Evolutionary conservation across 495 filamentous ascomycete genomes (phyloP), one percentile per base, ranked within the genome.

Genomic region (Aspergillus ostianus): DNA sequence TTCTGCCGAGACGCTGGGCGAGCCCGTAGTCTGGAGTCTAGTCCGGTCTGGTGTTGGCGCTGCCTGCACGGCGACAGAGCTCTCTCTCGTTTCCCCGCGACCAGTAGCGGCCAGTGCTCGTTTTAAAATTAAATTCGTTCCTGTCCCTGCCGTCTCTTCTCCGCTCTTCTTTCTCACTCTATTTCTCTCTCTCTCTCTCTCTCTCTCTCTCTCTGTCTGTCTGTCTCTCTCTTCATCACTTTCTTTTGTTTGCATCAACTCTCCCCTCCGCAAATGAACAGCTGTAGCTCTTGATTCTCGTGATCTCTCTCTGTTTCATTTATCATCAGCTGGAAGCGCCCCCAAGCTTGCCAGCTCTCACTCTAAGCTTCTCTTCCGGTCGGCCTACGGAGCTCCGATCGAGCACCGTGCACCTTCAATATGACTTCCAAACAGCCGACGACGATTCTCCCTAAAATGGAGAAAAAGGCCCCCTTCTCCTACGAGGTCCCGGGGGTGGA

Each of bases 401-500:
- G 36, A 17, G 36, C 36, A 13, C 0, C 36, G 13, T 2, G 13
- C 36, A 41, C 13, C 29, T 32, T 6, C 36, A 41, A 41, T 1
- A 41, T 41, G 36, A 17, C 10, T 15, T 41, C 36, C 51, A 53
- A 53, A 17, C 51, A 36, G 29, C 51, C 0, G 29, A 36, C 15
- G 54, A 18, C 8, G 1, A 48, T 47, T 12, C 21, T 47, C 1
- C 87, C 87, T n/a, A 77, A 74, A 59, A 77, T 82, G 64, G 44
- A 54, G 15, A 61, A 57, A 26, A 61, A 58, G 27, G 17, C 18
- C 26, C 88, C 87, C 20, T 90, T 85, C 77, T 85, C 83, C 26
- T 78, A 90, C 64, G 88, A 92, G 60, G 85, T 82, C 21, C 85
- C 90, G 2, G 85, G 83, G 59, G 78, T 77, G 61, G 71, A 81